Evolutionary conservation across 73 alveolate species (phyloP).

Genomic region (Paramecium octaurelia): DNA sequence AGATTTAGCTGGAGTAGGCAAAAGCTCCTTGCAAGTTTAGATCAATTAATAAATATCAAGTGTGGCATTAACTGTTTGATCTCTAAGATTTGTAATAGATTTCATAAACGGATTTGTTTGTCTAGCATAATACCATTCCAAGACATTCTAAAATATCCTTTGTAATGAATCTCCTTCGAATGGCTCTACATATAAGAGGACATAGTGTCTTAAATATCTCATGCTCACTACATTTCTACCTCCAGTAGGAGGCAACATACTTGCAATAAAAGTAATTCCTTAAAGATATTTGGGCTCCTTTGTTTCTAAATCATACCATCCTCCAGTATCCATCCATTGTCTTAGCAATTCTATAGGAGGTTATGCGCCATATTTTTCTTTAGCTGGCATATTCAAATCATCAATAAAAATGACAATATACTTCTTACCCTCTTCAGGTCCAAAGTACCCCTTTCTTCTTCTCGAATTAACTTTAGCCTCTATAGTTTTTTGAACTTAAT

Average conservation of each 20-base stretch:
- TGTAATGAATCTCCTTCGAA: conserved; percentile 89
- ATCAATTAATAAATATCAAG: conserved; percentile 83
- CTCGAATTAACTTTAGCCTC: conserved; percentile 62
- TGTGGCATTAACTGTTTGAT: conserved; percentile 78
- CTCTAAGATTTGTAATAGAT: conserved; percentile 71
- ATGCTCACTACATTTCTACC: conserved; percentile 91
- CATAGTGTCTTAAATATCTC: conserved; percentile 92
- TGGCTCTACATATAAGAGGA: conserved; percentile 90
- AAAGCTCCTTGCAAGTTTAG: conserved; percentile 79
- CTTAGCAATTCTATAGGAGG: conserved; percentile 99
- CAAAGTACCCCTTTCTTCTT: conserved; percentile 93
- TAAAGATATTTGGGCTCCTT: conserved; percentile 84
- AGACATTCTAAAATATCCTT: conserved; percentile 85
- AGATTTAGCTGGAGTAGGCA: conserved; percentile 99
- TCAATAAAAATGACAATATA: conserved; percentile 93
- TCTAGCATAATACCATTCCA: conserved; percentile 95
- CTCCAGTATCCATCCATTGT: conserved; percentile 99
- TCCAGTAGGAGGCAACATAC: conserved; percentile 99
- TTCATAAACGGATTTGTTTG: conserved; percentile 69
- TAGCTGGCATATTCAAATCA: conserved; percentile 99
- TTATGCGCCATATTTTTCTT: conserved; percentile 99
- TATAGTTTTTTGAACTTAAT: conserved; percentile 74
- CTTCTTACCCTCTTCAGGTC: conserved; percentile 93
- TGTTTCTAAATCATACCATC: conserved; percentile 97
- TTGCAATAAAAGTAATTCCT: conserved; percentile 95